Base-by-base conservation (phyloP, 208 protist species). In the Acanthamoeba culbertsoni region DNA sequence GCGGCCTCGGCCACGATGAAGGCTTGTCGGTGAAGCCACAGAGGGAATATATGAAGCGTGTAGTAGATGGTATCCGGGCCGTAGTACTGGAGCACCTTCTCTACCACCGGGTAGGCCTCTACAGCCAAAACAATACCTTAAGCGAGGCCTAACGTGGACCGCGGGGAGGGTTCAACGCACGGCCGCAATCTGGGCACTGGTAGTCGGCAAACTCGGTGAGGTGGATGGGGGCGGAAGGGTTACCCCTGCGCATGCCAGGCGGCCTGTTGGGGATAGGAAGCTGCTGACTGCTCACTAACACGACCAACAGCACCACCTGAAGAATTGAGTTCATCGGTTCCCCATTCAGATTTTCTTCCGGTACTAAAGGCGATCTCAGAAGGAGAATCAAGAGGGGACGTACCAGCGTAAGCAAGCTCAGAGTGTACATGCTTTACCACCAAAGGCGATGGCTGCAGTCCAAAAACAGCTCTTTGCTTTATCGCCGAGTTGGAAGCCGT, bases 1-100 rank as follows among this genome's bases (percentile, higher is more conserved):
- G 79, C 79, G 40, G 79, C 79, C 48, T 89, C 18, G 53, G 79
- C 79, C 8, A 89, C 3, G 31, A 63, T 89, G 51, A 40, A 89
- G 10, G 79, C 79, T 28, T 89, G 79, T 26, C 79, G 79, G 45
- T 89, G 79, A 8, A 89, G 53, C 79, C 79, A 89, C n/a, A 89
- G 79, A 3, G 79, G 79, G 53, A 46, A 89, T 10, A 63, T 20
- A 31, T 89, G 79, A 0, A 63, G 35, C 4, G 79, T 89, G 53
- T 65, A 89, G 79, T 89, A 89, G 51, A 89, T 57, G 18, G 55
- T 89, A 31, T 89, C 79, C 40, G 68, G 40, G 0, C 79, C 79
- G 40, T 89, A 89, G 35, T 89, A 12, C 46, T 57, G 1, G 46
- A 89, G 16, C 33, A 89, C 79, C 53, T 89, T 10, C 51, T 89